phyloP scores from a whole-genome alignment of 2,329 filamentous ascomycete genomes.

The Clarireedia sp. region DNA sequence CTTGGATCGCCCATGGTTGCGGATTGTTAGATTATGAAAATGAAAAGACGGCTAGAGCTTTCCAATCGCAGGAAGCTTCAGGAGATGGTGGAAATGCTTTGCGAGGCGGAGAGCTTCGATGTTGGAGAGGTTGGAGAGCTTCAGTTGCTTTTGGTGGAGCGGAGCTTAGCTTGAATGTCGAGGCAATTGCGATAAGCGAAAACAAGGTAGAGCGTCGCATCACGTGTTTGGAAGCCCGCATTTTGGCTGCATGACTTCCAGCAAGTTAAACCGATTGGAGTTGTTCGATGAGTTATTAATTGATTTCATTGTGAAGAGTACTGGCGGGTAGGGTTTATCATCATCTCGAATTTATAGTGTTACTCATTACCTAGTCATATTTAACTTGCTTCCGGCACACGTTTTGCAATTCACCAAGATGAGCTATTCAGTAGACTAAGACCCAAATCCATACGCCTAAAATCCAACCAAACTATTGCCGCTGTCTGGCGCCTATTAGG shows the following conservation, averaged over 20 bases:
- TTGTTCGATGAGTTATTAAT: neutral
- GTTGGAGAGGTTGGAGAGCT: slow-evolving; percentile 11
- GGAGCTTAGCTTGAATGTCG: slow-evolving; percentile 7
- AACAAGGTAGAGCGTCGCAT: neutral
- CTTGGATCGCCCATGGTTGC: slow-evolving; percentile 30
- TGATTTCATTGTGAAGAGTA: neutral
- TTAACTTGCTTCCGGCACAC: too few relatives aligned
- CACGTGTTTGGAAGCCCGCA: neutral
- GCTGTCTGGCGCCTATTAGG: slow-evolving; percentile 40
- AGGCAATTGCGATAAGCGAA: slow-evolving; percentile 16
- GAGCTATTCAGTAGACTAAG: neutral
- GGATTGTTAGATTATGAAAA: neutral
- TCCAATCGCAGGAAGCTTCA: slow-evolving; percentile 10
- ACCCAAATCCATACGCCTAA: neutral
- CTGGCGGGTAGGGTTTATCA: too few relatives aligned
- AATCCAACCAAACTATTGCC: neutral
- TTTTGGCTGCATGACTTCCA: neutral
- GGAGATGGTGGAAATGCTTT: slow-evolving; percentile 2
- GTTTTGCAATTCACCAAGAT: neutral
- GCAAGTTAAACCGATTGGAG: neutral
- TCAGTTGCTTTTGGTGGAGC: slow-evolving; percentile 10
- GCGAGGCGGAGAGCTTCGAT: slow-evolving; percentile 4
- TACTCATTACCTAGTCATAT: too few relatives aligned
- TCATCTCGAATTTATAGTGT: too few relatives aligned
- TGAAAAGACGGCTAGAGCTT: neutral